These are phyloP conservation scores for Chaetomiaceae sp. DNA, from an alignment of 2,329 filamentous ascomycete species.

Conservation along the genomic window DNA sequence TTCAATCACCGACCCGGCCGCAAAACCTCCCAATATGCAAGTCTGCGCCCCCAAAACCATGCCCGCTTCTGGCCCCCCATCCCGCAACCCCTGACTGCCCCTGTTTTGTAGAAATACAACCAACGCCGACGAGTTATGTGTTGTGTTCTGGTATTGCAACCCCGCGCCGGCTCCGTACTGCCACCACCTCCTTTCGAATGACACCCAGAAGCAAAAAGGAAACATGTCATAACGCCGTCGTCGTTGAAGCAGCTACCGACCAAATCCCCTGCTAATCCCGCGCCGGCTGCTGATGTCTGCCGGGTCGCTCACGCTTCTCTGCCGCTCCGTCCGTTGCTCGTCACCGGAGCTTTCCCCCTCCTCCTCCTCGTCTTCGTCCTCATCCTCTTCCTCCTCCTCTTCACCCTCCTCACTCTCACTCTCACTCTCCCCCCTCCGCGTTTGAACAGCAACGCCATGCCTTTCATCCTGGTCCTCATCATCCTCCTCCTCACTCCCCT, in stretches of 20 bases:
- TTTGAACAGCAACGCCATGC: conserved; percentile 30
- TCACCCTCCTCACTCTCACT: conserved; percentile 14
- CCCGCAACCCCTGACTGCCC: neutral
- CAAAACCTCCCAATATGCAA: conserved; percentile 13
- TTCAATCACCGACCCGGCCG: conserved; percentile 3
- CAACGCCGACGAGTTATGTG: conserved; percentile 5
- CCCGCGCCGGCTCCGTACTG: no score
- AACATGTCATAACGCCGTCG: conserved; percentile 1
- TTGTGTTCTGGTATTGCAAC: neutral
- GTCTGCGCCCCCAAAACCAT: conserved; percentile 12
- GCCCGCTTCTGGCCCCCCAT: neutral
- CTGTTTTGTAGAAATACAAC: conserved; percentile 10
- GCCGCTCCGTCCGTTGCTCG: conserved; percentile 52
- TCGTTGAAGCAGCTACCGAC: conserved; percentile 17
- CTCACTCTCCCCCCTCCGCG: conserved; percentile 11
- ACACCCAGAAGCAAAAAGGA: conserved; percentile 1
- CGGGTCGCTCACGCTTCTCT: conserved; percentile 46
- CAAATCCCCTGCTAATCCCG: conserved; percentile 10
- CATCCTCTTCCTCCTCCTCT: conserved; percentile 27
- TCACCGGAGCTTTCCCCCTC: conserved; percentile 40
- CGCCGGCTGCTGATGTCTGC: conserved; percentile 29
- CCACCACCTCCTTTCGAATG: no score
- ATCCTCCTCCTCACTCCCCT: conserved; percentile 4
- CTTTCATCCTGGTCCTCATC: neutral
- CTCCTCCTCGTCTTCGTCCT: conserved; percentile 29